Conservation (phyloP, 2,329 filamentous ascomycete species). For the Claviceps citrina region DNA sequence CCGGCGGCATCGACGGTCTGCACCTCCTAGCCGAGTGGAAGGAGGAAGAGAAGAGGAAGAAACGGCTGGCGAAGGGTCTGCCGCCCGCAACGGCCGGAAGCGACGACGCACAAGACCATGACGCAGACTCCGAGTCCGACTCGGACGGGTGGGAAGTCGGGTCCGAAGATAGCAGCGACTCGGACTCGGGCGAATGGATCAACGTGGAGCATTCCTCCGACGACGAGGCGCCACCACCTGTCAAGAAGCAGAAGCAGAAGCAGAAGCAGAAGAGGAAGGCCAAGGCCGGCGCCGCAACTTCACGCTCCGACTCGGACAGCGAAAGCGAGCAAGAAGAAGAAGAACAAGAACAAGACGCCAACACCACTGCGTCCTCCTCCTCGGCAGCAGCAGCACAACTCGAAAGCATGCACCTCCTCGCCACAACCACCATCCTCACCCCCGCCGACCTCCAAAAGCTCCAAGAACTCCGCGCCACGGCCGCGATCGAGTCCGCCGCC, state of each 20-base stretch:
- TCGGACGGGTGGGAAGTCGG: conserved; percentile 46
- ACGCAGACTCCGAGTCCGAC: conserved; percentile 35
- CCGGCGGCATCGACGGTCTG: conserved; percentile 76
- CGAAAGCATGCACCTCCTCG: conserved; percentile 52
- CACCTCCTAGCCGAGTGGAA: conserved; percentile 90
- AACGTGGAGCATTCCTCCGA: conserved; percentile 65
- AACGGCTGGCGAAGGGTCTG: conserved; percentile 52
- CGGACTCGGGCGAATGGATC: conserved; percentile 84
- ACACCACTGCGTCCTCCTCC: too few relatives aligned
- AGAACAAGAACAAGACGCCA: conserved; percentile 23
- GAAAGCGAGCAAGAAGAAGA: background rate
- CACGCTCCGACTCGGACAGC: conserved; percentile 11
- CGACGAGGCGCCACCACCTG: conserved; percentile 56
- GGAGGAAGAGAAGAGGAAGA: conserved; percentile 68
- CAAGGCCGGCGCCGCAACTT: conserved; percentile 11
- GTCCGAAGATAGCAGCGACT: conserved; percentile 44
- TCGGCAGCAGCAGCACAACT: conserved; percentile 29
- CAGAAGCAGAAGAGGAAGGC: conserved; percentile 12
- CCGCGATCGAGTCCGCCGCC: conserved; percentile 52
- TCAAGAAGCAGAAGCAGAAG: conserved; percentile 26
- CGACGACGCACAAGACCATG: conserved; percentile 43
- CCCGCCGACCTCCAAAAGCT: conserved; percentile 93
- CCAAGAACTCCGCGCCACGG: conserved; percentile 64
- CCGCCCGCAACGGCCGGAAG: conserved; percentile 44
- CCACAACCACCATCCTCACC: conserved; percentile 87